phyloP scores from a whole-genome alignment of 306 rosid species.

The Canavalia ensiformis region DNA sequence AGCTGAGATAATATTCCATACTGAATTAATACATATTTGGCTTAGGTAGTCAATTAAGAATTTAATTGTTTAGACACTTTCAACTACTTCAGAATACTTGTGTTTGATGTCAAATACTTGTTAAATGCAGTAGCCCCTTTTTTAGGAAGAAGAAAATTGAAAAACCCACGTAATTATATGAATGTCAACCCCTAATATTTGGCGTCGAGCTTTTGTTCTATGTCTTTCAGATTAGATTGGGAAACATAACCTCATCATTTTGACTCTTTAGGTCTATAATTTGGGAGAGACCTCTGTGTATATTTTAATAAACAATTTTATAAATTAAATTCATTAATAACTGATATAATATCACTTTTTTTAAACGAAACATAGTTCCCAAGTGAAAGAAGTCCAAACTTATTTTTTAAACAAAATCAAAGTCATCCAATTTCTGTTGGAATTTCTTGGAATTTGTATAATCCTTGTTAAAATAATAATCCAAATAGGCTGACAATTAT shows the following conservation, averaged over 20 bases:
- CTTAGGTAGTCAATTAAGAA: conserved; percentile 27
- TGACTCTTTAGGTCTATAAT: conserved; percentile 41
- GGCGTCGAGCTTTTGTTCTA: conserved; percentile 35
- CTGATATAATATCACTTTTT: background rate
- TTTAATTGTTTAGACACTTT: conserved; percentile 15
- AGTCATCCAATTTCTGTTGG: too few relatives aligned
- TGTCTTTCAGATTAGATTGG: conserved; percentile 44
- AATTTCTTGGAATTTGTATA: too few relatives aligned
- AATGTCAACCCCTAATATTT: conserved; percentile 53
- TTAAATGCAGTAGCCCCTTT: conserved; percentile 24
- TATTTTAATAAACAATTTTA: conserved; percentile 9
- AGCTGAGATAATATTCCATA: conserved; percentile 1
- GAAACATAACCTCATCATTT: conserved; percentile 47
- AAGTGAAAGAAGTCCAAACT: too few relatives aligned
- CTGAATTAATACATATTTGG: conserved; percentile 31
- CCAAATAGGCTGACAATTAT: too few relatives aligned
- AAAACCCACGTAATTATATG: background rate
- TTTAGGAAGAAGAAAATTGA: background rate
- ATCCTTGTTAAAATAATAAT: too few relatives aligned
- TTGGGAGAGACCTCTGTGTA: conserved; percentile 7
- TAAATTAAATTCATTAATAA: background rate
- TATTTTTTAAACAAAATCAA: too few relatives aligned
- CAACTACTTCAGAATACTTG: conserved; percentile 45
- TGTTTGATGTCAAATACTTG: conserved; percentile 56
- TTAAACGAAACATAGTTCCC: background rate